Conservation (phyloP, 148 eudicot genomes). For the Amaranthus cruentus region DNA sequence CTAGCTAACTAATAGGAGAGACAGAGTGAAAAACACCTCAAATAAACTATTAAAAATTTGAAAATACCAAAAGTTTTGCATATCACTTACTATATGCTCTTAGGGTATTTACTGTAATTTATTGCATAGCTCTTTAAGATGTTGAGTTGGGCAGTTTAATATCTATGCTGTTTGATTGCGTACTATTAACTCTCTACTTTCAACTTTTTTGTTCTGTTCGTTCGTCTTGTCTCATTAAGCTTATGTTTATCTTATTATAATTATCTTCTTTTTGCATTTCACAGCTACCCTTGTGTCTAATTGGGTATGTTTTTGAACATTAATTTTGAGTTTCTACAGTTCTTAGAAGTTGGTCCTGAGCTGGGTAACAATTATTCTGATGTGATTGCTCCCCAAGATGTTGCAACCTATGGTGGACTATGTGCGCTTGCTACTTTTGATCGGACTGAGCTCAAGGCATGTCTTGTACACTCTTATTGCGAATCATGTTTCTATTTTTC, state of each 20-base stretch:
- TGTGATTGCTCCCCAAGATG: constrained; percentile 93
- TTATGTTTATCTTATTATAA: not conserved
- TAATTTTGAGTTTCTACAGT: constrained; percentile 39
- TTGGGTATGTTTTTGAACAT: not conserved
- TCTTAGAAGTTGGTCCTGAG: constrained; percentile 82
- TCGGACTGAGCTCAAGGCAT: constrained; percentile 87
- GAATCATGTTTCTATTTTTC: not conserved
- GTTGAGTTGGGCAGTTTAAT: not conserved
- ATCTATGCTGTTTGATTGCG: not conserved
- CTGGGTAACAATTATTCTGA: constrained; percentile 75
- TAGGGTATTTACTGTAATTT: not conserved
- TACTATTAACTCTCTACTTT: not conserved
- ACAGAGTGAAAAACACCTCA: no score
- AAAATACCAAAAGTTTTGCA: no score
- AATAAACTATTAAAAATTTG: no score
- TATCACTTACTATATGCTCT: not conserved
- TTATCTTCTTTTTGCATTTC: not conserved
- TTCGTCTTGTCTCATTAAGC: not conserved
- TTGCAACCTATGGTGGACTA: constrained; percentile 96
- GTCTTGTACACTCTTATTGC: constrained; percentile 1
- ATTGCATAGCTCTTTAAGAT: not conserved
- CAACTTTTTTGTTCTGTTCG: not conserved
- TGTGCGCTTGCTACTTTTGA: constrained; percentile 98
- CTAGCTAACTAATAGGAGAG: no score
- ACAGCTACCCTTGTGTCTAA: not conserved